Percentiles rank a stretch among this genome's conserved stretches.
These are phyloP conservation scores for Botrytis byssoidea DNA, from an alignment of 2,329 filamentous ascomycete genomes.

Conservation along the genomic window DNA sequence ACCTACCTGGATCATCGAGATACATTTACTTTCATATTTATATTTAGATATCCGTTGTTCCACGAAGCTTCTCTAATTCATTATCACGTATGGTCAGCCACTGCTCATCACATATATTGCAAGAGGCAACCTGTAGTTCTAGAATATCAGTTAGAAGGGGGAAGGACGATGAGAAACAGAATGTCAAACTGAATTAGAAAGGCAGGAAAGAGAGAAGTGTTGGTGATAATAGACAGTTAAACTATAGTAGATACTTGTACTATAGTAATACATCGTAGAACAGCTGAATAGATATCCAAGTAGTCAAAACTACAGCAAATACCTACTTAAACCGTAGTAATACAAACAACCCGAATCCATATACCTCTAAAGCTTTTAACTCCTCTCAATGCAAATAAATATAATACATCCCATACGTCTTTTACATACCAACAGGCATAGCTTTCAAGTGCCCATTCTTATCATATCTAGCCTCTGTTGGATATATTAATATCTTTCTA, in stretches of 20 bases:
- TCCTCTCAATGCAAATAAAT: slow-evolving; percentile 25
- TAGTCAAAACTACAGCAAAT: not conserved
- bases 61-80: not conserved
- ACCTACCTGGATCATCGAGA: too few species aligned
- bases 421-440: slow-evolving; percentile 28
- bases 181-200: not conserved
- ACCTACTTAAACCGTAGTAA: not conserved
- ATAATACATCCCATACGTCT: slow-evolving; percentile 22
- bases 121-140: not conserved
- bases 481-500: not conserved
- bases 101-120: not conserved
- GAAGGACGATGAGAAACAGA: not conserved
- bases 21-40: not conserved
- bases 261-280: not conserved
- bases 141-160: not conserved
- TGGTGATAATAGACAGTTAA: not conserved
- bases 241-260: not conserved
- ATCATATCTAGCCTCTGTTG: slow-evolving; percentile 76
- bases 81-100: not conserved
- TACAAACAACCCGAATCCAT: not conserved
- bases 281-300: not conserved
- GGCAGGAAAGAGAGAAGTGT: not conserved
- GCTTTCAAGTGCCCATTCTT: slow-evolving; percentile 66
- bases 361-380: slow-evolving; percentile 20
- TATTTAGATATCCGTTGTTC: not conserved